Evolutionary conservation across 768 basidiomycete species (phyloP).

Genomic region (Tricholoma sp.): DNA sequence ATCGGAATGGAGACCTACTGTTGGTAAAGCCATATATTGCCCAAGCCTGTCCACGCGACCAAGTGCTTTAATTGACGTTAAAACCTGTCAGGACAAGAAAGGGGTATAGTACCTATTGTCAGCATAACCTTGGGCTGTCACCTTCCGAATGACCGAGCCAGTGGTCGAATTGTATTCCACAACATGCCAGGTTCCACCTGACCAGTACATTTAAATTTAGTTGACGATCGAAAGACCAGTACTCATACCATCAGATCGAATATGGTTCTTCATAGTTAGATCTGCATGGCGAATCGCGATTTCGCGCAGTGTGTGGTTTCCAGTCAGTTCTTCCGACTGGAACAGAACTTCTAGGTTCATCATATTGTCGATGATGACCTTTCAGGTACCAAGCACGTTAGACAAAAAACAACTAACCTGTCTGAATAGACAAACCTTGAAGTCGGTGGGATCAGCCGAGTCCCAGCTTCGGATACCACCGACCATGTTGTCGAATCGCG

Average conservation of each 20-base stretch:
- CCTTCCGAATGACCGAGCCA: conserved; percentile 49
- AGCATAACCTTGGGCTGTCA: conserved; percentile 59
- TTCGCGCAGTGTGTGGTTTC: too few relatives aligned
- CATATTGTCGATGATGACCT: conserved; percentile 79
- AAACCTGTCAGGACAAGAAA: not conserved
- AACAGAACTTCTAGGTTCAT: conserved; percentile 73
- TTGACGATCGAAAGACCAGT: not conserved
- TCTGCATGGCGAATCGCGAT: conserved; percentile 40
- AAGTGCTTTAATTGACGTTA: conserved; percentile 42
- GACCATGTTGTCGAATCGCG: conserved; percentile 51
- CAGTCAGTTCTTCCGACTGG: conserved; percentile 31
- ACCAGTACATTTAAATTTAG: too few relatives aligned
- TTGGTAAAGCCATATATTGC: conserved; percentile 66
- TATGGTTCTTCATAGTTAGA: conserved; percentile 62
- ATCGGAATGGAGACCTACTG: conserved; percentile 35
- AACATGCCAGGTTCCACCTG: conserved; percentile 55
- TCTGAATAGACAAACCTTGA: conserved; percentile 35
- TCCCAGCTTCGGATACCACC: conserved; percentile 74
- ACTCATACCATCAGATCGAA: conserved; percentile 53
- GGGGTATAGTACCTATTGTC: conserved; percentile 30
- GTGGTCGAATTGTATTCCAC: conserved; percentile 65
- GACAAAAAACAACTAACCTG: not conserved
- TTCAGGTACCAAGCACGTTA: not conserved
- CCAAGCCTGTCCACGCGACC: conserved; percentile 74
- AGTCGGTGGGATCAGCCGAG: conserved; percentile 50